phyloP scores from a whole-genome alignment of 139 green algal genomes.

The Nannochloris sp. region DNA sequence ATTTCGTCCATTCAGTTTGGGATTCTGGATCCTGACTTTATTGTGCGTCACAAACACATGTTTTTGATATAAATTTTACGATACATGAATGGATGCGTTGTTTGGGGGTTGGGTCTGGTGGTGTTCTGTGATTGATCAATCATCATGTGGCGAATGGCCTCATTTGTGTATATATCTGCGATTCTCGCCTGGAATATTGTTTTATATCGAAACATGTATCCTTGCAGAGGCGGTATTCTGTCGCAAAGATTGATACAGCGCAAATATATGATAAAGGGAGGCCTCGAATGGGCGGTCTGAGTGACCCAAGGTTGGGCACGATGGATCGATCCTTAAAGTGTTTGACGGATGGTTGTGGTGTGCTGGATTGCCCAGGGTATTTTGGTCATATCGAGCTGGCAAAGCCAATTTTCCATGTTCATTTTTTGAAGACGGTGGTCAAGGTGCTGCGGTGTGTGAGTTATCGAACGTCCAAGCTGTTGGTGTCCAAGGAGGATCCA shows the following conservation, averaged over 20 bases:
- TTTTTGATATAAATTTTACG: not conserved
- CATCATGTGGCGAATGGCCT: not conserved
- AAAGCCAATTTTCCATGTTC: slow-evolving; percentile 90
- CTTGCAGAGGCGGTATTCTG: slow-evolving; percentile 76
- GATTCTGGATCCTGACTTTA: slow-evolving; percentile 90
- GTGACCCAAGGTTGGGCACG: slow-evolving; percentile 85
- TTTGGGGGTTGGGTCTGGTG: not conserved
- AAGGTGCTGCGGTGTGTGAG: slow-evolving; percentile 89
- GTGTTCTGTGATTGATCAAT: not conserved
- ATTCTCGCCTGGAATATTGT: not conserved
- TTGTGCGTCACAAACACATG: slow-evolving; percentile 57
- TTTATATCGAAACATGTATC: not conserved
- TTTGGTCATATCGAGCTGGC: slow-evolving; percentile 97
- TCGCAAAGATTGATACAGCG: slow-evolving; percentile 67
- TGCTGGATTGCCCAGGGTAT: slow-evolving; percentile 88
- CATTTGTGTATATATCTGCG: not conserved
- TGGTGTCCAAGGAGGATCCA: slow-evolving; percentile 69
- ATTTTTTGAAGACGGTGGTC: slow-evolving; percentile 92
- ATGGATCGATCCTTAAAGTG: slow-evolving; percentile 79
- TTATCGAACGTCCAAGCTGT: slow-evolving; percentile 80
- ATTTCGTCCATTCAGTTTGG: slow-evolving; percentile 91
- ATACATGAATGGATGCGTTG: not conserved
- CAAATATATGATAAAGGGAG: slow-evolving; percentile 88
- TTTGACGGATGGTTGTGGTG: slow-evolving; percentile 59
- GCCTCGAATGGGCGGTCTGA: slow-evolving; percentile 79